Evolutionary conservation across 768 basidiomycete genomes (phyloP).

Genomic region (Omphalotus guepiniiformis): DNA sequence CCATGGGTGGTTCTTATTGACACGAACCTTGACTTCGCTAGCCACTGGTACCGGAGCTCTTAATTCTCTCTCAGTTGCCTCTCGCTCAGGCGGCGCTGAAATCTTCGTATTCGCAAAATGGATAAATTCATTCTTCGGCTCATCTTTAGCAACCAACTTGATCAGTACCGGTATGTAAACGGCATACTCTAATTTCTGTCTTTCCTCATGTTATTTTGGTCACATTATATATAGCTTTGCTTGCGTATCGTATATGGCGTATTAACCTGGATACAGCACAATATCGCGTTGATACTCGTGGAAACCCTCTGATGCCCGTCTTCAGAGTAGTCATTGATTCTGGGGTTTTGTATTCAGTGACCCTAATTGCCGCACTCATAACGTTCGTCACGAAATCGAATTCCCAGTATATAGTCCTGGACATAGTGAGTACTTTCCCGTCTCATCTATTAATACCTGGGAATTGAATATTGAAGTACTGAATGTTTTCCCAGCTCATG

Average conservation of each 20-base stretch:
- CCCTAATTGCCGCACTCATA: slow-evolving; percentile 25
- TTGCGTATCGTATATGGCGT: not conserved
- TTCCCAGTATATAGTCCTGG: not conserved
- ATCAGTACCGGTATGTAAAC: slow-evolving; percentile 17
- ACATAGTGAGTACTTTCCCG: not conserved
- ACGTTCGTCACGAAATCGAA: slow-evolving; percentile 24
- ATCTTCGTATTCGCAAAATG: not conserved
- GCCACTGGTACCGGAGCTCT: no score
- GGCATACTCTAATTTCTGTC: slow-evolving; percentile 17
- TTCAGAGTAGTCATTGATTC: slow-evolving; percentile 30
- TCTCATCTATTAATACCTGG: not conserved
- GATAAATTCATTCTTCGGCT: slow-evolving; percentile 11
- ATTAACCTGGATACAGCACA: not conserved
- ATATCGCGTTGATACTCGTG: not conserved
- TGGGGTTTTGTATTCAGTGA: slow-evolving; percentile 31
- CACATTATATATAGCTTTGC: slow-evolving; percentile 14
- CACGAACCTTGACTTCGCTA: no score
- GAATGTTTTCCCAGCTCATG: slow-evolving; percentile 4
- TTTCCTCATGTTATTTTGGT: not conserved
- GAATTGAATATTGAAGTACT: slow-evolving; percentile 18
- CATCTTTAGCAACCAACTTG: slow-evolving; percentile 23
- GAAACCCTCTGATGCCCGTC: slow-evolving; percentile 12
- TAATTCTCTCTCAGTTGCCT: no score
- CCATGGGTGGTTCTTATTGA: no score
- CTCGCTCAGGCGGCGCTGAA: no score